Conservation (phyloP, 2,329 filamentous ascomycete genomes). For the Claviceps sp. region DNA sequence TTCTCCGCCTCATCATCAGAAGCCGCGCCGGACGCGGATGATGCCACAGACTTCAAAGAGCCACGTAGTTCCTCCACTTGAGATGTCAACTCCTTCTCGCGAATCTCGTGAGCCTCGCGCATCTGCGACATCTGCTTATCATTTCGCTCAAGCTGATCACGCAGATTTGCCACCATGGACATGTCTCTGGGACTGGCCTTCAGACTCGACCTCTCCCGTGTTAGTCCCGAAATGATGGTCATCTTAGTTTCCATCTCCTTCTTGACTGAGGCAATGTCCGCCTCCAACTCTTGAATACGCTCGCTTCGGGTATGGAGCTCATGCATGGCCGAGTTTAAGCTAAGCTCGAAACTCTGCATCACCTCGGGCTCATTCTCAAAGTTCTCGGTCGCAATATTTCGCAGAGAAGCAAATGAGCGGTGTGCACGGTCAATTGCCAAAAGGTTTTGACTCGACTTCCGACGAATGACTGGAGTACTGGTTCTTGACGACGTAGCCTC, state of each 20-base stretch:
- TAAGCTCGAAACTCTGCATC: conserved; percentile 85
- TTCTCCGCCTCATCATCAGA: conserved; percentile 15
- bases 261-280: conserved; percentile 67
- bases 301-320: conserved; percentile 80
- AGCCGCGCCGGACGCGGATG: conserved; percentile 8
- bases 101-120: conserved; percentile 55
- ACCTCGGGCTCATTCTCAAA: conserved; percentile 71
- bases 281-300: conserved; percentile 78
- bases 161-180: conserved; percentile 73
- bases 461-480: conserved; percentile 67
- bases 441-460: conserved; percentile 84
- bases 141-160: conserved; percentile 76
- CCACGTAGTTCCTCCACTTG: conserved; percentile 58
- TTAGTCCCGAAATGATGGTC: conserved; percentile 86
- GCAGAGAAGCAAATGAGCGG: conserved; percentile 76
- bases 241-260: conserved; percentile 97
- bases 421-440: conserved; percentile 83
- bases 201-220: conserved; percentile 82
- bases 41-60: conserved; percentile 27
- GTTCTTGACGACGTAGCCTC: conserved; percentile 48
- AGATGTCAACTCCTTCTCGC: conserved; percentile 60
- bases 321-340: conserved; percentile 83
- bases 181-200: conserved; percentile 79
- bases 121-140: conserved; percentile 67
- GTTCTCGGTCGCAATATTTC: conserved; percentile 76